Base-by-base conservation (phyloP, 2,329 filamentous ascomycete genomes). In the Cytospora mali region DNA sequence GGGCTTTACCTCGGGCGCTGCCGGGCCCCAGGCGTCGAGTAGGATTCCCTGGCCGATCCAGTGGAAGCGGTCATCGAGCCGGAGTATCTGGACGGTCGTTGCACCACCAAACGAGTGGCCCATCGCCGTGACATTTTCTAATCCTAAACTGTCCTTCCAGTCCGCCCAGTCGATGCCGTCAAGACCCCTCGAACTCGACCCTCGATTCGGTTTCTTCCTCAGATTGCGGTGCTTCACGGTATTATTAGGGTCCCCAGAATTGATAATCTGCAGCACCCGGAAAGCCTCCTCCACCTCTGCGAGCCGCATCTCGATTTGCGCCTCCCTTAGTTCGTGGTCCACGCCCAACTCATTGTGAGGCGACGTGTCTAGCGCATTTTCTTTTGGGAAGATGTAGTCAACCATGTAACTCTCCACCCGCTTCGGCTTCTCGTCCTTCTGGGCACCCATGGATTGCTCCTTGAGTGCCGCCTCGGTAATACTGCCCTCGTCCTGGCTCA, bases 51-150 rank as follows among this genome's bases (percentile, higher is more conserved):
- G 86, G 4, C 83, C 79, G 25, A 89, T 75, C 72, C 84, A 88
- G 10, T 76, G 68, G 64, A 88, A 86, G 13, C 80, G 76, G 25
- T 84, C 77, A 28, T 76, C 72, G 56, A 84, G 77, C 23, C 88
- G 77, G 35, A 88, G 76, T 6, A 87, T 78, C 68, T 89, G 85
- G 2, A 87, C 80, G 0, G 83, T 80, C 0, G 87, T 88, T 10
- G 87, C 87, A 2, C 85, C 87, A 21, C 87, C 87, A 67, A 90
- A 90, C 1, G 84, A 88, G 69, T 90, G 87, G 0, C 87, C 87
- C 67, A 88, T 83, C 63, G 84, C 79, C 1, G 86, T 89, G 21
- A 88, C 82, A 55, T 84, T 79, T 29, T 81, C 74, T 5, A 84
- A 73, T 60, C 84, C 79, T 64, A 90, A 82, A 3, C 83, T 75